Base-by-base conservation (phyloP, 352 stramenopile species). In the Globisporangium abappressorium region DNA sequence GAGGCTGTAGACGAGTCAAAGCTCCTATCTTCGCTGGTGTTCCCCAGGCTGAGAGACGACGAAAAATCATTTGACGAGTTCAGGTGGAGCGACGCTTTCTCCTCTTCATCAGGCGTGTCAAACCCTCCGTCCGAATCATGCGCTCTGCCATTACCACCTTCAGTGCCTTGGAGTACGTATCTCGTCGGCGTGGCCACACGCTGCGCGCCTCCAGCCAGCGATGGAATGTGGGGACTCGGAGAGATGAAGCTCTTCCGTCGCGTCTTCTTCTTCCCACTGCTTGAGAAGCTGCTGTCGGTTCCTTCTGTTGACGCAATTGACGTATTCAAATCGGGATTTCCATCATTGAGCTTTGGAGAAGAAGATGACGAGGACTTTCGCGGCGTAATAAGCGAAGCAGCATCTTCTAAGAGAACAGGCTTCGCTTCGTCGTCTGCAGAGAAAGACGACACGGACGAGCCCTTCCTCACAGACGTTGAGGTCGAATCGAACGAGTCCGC, bases 131-230 rank as follows among this genome's bases (percentile, higher is more conserved):
- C 70, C 12, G 62, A 70, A 24, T 63, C 56, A 53, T 65, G 9
- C 26, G 36, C 14, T 38, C 11, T 20, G 34, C 14, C 6, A 18
- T 36, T 26, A 9, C 26, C 59, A 30, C 5, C 38, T 1, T 69
- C 41, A 0, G n/a, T 8, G 8, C 30, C 34, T 28, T 61, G 26
- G 5, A 53, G 36, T 3, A 33, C 14, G 15, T 71, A 38, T 12
- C 73, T 68, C 12, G 70, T 82, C 3, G 85, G 85, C 28, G 82
- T 91, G 64, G 85, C 53, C 33, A 93, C 73, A 55, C 85, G 75
- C 62, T 90, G 74, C 8, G 85, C 82, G 2, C 83, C 85, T 11
- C 85, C 83, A 28, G 75, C 69, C 4, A 93, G 65, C 30, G 81
- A 79, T 36, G 85, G 72, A 2, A 76, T 57, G 46, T 74, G 78